Base-by-base conservation (phyloP, 129 eudicot genomes). In the Ambrosia trifida region DNA sequence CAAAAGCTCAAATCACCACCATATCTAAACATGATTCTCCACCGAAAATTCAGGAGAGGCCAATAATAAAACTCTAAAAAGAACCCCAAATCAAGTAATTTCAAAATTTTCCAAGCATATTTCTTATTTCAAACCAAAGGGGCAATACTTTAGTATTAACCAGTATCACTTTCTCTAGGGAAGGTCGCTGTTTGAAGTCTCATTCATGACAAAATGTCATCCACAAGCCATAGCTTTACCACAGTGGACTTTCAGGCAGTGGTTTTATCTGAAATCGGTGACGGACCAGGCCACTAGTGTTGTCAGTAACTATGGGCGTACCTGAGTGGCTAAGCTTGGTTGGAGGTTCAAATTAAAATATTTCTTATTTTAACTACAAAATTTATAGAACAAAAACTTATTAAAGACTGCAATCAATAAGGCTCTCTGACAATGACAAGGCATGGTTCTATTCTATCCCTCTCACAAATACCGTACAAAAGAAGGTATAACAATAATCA, bases 21-120 rank as follows among this genome's bases (percentile, higher is more conserved):
- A 54, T 74, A 75, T 40, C 73, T 64, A 66, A 43, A 30, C 73
- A 75, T 75, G 73, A 66, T 66, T 69, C 79, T 52, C 50, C 73
- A 76, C 70, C 61, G 65, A 57, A 67, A 56, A 41, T 16, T 54
- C n/a, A 66, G 61, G 49, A 74, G 33, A 64, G 11, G 0, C 38
- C 9, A 28, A 53, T 38, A 53, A 36, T 0, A 12, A 57, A 57
- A 28, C 38, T 57, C 31, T 30, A 4, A 30, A 57, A 57, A 11
- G 7, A 24, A 20, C 63, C 36, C 5, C 31, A 59, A 59, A 30
- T 31, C 66, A 33, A 62, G 28, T 30, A 35, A 14, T 62, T 53
- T 13, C 17, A 0, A 32, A 60, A 28, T 11, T 57, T 57, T 28
- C 17, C 7, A 2, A 24, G 38, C 4, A 11, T 36, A 18, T 52